phyloP scores from a whole-genome alignment of 1,284 basidiomycete genomes.

The Spongiforma sp. region DNA sequence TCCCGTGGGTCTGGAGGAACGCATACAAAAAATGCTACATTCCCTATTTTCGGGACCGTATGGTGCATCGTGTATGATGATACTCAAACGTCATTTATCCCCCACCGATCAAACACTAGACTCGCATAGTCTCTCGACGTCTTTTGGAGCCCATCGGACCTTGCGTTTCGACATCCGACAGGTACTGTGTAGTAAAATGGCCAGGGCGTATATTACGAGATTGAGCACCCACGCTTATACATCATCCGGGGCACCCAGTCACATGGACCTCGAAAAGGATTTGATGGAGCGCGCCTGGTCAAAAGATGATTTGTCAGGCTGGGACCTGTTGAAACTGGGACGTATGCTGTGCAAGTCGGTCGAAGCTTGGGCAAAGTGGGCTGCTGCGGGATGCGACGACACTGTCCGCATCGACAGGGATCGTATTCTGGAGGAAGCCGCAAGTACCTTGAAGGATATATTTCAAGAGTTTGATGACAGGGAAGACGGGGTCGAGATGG shows the following conservation, averaged over 20 bases:
- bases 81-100: conserved; percentile 58
- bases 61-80: conserved; percentile 62
- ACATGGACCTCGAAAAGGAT: conserved; percentile 61
- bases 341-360: conserved; percentile 56
- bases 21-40: conserved; percentile 58
- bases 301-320: conserved; percentile 62
- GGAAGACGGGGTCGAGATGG: conserved; percentile 62
- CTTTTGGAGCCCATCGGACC: conserved; percentile 69
- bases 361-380: conserved; percentile 58
- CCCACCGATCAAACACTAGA: conserved; percentile 27
- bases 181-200: conserved; percentile 63
- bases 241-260: conserved; percentile 60
- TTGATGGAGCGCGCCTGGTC: conserved; percentile 75
- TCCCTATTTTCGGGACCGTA: conserved; percentile 68
- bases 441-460: conserved; percentile 70
- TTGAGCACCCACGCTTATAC: conserved; percentile 58
- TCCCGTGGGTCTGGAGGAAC: conserved; percentile 54
- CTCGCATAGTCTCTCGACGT: conserved; percentile 34
- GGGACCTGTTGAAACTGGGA: conserved; percentile 68
- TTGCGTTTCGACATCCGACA: conserved; percentile 68
- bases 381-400: conserved; percentile 27
- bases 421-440: conserved; percentile 67
- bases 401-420: conserved; percentile 45
- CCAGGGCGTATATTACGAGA: conserved; percentile 63
- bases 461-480: conserved; percentile 71